Conservation (phyloP, 176 grass and related monocot species). For the Echinochloa phyllopogon region DNA sequence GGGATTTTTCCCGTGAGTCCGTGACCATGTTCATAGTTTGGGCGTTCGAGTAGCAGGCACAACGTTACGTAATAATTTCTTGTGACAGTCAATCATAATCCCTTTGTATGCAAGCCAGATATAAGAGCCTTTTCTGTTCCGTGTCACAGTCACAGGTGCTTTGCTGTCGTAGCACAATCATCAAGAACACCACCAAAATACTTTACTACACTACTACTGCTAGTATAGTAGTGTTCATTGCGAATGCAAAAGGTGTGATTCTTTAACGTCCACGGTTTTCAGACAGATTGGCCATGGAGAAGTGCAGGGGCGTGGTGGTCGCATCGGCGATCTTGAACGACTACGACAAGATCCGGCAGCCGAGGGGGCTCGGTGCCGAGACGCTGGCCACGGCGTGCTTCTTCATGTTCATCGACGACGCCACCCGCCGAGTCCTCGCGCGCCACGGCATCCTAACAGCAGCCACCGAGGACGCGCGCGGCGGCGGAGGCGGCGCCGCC, state of each 20-base stretch:
- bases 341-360: constrained; percentile 94
- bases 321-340: constrained; percentile 82
- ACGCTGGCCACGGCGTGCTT: constrained; percentile 70
- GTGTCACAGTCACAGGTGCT: not conserved
- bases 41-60: not conserved
- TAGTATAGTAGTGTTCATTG: too few relatives aligned
- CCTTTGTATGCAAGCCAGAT: constrained; percentile 36
- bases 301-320: constrained; percentile 68
- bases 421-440: constrained; percentile 46
- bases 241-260: not conserved
- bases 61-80: not conserved
- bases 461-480: not conserved
- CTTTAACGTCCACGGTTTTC: constrained; percentile 11
- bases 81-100: constrained; percentile 16
- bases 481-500: not conserved
- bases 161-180: constrained; percentile 20
- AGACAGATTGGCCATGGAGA: constrained; percentile 82
- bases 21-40: not conserved
- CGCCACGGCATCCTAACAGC: constrained; percentile 51
- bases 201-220: not conserved
- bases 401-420: constrained; percentile 89
- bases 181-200: not conserved
- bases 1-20: too few relatives aligned
- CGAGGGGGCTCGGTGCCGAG: constrained; percentile 56
- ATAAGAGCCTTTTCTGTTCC: not conserved